Conservation (phyloP, 2,329 filamentous ascomycete genomes). For the Microthyrium microscopicum region DNA sequence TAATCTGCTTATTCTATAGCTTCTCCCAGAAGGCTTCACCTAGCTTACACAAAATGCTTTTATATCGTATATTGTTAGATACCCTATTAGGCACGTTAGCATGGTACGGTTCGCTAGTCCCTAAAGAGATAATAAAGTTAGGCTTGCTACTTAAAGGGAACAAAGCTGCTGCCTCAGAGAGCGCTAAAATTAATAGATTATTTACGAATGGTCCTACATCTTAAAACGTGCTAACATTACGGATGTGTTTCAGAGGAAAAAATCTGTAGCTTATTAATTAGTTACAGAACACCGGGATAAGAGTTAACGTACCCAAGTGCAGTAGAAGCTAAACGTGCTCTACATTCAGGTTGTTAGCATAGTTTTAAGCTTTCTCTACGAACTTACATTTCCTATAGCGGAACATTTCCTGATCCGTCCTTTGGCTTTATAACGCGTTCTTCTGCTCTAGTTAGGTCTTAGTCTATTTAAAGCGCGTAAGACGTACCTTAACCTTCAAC, state of each 20-base stretch:
- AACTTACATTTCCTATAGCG: slow-evolving; percentile 12
- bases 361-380: background rate
- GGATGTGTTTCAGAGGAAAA: slow-evolving; percentile 12
- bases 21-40: slow-evolving; percentile 10
- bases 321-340: slow-evolving; percentile 10
- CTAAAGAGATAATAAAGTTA: slow-evolving; percentile 13
- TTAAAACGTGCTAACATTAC: slow-evolving; percentile 11
- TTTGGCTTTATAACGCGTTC: slow-evolving; percentile 9
- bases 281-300: slow-evolving; percentile 1
- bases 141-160: slow-evolving; percentile 10
- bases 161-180: slow-evolving; percentile 10
- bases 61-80: slow-evolving; percentile 9
- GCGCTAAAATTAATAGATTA: slow-evolving; percentile 11
- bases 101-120: slow-evolving; percentile 10
- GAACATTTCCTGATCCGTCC: slow-evolving; percentile 10
- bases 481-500: slow-evolving; percentile 9
- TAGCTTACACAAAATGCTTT: slow-evolving; percentile 9
- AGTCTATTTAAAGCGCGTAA: background rate
- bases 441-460: slow-evolving; percentile 3
- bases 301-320: slow-evolving; percentile 9
- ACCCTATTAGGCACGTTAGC: slow-evolving; percentile 7
- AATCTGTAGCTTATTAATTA: slow-evolving; percentile 10
- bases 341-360: slow-evolving; percentile 4
- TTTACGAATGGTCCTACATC: slow-evolving; percentile 11
- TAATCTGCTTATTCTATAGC: slow-evolving; percentile 10